Percentiles rank a stretch among this genome's conserved stretches.
phyloP scores from a whole-genome alignment of 139 green algal genomes.

The Pseudopediastrum boryanum region DNA sequence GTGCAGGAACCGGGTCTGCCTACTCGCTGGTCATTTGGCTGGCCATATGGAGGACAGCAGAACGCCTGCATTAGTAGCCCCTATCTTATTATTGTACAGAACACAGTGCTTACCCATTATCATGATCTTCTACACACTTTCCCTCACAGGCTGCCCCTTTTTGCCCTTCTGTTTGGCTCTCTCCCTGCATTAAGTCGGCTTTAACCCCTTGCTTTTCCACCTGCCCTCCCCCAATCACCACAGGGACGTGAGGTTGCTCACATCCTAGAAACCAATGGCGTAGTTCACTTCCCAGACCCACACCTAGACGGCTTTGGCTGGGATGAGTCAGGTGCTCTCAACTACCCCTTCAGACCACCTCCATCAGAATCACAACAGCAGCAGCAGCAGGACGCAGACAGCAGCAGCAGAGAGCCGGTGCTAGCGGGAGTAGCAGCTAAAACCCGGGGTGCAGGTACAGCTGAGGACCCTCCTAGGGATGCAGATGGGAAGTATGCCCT shows the following conservation, averaged over 20 bases:
- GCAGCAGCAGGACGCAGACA: background rate
- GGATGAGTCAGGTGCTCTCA: slow-evolving; percentile 37
- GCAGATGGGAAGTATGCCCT: slow-evolving; percentile 39
- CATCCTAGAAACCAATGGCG: slow-evolving; percentile 57
- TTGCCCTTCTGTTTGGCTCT: too few species aligned
- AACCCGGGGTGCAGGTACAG: slow-evolving; percentile 57
- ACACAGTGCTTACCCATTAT: too few species aligned
- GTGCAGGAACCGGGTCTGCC: too few species aligned
- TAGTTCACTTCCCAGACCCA: slow-evolving; percentile 64
- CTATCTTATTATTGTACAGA: too few species aligned
- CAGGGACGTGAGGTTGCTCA: slow-evolving; percentile 51
- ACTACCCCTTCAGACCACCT: slow-evolving; percentile 52
- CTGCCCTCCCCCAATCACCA: too few species aligned
- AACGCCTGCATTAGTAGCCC: too few species aligned
- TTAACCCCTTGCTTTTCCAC: too few species aligned
- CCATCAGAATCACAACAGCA: background rate
- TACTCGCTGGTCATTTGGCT: too few species aligned
- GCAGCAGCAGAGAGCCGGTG: background rate
- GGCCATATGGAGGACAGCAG: too few species aligned
- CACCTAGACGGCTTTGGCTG: slow-evolving; percentile 38
- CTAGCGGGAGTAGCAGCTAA: slow-evolving; percentile 37
- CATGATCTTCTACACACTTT: too few species aligned
- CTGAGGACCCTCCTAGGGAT: slow-evolving; percentile 39
- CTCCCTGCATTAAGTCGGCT: too few species aligned
- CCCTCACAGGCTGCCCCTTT: too few species aligned